Evolutionary conservation across 345 rosid genomes (phyloP), one percentile per base, ranked within the genome.

Genomic region (Eucalyptus camaldulensis): DNA sequence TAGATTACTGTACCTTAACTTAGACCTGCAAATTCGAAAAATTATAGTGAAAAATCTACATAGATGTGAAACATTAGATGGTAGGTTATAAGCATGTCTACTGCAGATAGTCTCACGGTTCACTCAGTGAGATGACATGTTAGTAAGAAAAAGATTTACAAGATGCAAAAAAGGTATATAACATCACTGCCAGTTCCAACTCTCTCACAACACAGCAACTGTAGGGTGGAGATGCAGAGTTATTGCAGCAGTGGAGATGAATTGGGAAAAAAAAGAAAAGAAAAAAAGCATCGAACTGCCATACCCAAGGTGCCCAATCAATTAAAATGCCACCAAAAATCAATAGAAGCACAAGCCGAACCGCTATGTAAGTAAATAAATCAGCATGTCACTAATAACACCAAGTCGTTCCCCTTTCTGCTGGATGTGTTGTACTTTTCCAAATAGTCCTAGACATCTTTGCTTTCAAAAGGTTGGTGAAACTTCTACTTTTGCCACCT

Each of bases 1-100:
- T 89, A 93, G 85, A 80, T 89, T 92, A 58, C 90, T 69, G 51
- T 92, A 92, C 86, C 92, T 90, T 47, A 88, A 90, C 87, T 90
- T 92, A 81, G 91, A 91, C 88, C 94, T 93, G 90, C 88, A 90
- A 29, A 86, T 67, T 47, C 47, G 25, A 81, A 51, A 60, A 89
- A 58, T 40, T 24, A 19, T 83, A 60, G 40, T 40, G 62, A 49
- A 60, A 85, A 47, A 49, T 29, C 19, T 27, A 29, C 81, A 81
- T 33, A 54, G 19, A 31, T 6, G 47, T 40, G 85, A 62, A 87
- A 86, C 51, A 21, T 49, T 31, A 31, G 65, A 24, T 88, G 33
- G 58, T 21, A 47, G 37, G 40, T 19, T 47, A 62, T 62, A 87
- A 27, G 51, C 85, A 72, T 72, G 58, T 15, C 19, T 19, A 49